A percentile compares a stretch with the other conserved stretches of the same genome.
Conservation (phyloP, 176 grass and related monocot species). For the Cenchrus purpureus region DNA sequence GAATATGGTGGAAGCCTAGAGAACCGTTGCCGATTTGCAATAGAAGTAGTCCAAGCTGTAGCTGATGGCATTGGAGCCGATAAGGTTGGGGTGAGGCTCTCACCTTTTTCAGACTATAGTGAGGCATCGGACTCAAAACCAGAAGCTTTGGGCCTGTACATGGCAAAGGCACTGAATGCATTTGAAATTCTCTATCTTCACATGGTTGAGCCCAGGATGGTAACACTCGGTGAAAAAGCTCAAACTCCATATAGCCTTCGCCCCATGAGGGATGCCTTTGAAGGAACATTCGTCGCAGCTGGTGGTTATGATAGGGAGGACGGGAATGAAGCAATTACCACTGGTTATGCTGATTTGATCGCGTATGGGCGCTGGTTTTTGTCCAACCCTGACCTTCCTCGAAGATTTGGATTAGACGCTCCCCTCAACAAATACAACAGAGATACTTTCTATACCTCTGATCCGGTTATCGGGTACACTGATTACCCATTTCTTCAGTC, state of each 20-base stretch:
- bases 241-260: constrained; percentile 55
- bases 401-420: constrained; percentile 60
- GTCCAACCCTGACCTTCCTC: constrained; percentile 78
- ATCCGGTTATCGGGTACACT: constrained; percentile 78
- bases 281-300: constrained; percentile 67
- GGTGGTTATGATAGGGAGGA: constrained; percentile 60
- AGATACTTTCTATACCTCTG: constrained; percentile 64
- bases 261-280: constrained; percentile 65
- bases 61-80: constrained; percentile 66
- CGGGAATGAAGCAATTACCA: constrained; percentile 57
- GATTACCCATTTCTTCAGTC: constrained; percentile 72
- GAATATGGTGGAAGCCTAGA: constrained; percentile 70
- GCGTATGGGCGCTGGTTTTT: constrained; percentile 76
- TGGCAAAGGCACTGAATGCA: constrained; percentile 63
- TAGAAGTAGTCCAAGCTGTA: constrained; percentile 66
- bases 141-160: constrained; percentile 57
- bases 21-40: constrained; percentile 65
- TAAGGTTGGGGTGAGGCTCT: constrained; percentile 69
- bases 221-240: constrained; percentile 46
- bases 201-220: constrained; percentile 74
- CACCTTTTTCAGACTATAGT: constrained; percentile 53
- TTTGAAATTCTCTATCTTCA: constrained; percentile 58
- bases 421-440: constrained; percentile 71
- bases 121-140: constrained; percentile 58
- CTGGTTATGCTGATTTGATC: constrained; percentile 67